Conservation (phyloP, 352 stramenopile genomes). For the Phytopythium mirpurense region DNA sequence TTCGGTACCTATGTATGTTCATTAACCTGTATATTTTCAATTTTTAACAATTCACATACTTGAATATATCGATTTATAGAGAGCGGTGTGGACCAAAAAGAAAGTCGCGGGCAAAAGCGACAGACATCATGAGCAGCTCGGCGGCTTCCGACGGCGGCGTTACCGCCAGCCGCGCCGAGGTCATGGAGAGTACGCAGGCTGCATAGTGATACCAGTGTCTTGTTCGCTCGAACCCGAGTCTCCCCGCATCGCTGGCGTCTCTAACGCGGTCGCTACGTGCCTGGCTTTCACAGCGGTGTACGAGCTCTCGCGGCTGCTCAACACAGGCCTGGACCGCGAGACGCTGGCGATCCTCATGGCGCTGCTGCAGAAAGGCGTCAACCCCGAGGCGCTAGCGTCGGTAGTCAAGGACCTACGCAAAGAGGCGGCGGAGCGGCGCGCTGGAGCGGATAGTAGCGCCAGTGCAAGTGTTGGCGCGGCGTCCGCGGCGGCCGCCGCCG, state of each 20-base stretch:
- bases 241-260: background rate
- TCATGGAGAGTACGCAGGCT: constrained; percentile 54
- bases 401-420: constrained; percentile 89
- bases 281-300: constrained; percentile 58
- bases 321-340: constrained; percentile 88
- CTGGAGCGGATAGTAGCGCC: constrained; percentile 3
- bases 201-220: no score
- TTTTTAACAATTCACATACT: background rate
- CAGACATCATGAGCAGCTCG: background rate
- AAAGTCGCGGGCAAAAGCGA: background rate
- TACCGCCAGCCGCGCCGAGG: constrained; percentile 40
- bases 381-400: constrained; percentile 83
- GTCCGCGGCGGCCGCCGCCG: background rate
- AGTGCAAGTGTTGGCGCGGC: no score
- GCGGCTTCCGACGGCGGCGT: constrained; percentile 18
- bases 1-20: no score
- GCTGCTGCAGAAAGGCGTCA: constrained; percentile 87
- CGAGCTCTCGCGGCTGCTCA: constrained; percentile 87
- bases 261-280: background rate
- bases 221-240: background rate
- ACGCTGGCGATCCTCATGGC: constrained; percentile 85
- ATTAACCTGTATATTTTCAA: background rate
- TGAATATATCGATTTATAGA: background rate
- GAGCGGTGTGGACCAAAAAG: no score
- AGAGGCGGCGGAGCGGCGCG: constrained; percentile 27